These are phyloP conservation scores for Podaxis pistillaris DNA, from an alignment of 768 basidiomycete genomes.

Conservation along the genomic window DNA sequence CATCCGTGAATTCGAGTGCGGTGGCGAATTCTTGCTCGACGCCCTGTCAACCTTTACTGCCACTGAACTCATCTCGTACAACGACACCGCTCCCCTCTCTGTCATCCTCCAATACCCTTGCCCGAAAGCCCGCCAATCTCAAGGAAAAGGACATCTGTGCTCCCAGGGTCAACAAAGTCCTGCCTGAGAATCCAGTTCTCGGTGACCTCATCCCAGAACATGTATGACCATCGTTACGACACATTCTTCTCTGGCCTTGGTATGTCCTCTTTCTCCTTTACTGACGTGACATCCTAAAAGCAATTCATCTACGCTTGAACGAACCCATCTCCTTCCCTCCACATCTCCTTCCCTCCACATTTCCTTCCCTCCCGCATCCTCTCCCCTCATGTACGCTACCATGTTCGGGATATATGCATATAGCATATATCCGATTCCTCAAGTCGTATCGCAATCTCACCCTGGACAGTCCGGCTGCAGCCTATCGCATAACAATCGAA, in stretches of 20 bases:
- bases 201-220: conserved; percentile 77
- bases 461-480: conserved; percentile 76
- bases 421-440: conserved; percentile 89
- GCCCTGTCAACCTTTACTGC: conserved; percentile 95
- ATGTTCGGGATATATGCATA: conserved; percentile 95
- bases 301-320: conserved; percentile 76
- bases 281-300: neutral
- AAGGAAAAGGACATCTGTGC: conserved; percentile 92
- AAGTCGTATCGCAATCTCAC: conserved; percentile 90
- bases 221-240: conserved; percentile 93
- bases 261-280: conserved; percentile 28
- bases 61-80: conserved; percentile 82
- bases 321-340: conserved; percentile 55
- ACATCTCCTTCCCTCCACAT: too few relatives aligned
- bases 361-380: conserved; percentile 79
- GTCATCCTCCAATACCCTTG: conserved; percentile 76
- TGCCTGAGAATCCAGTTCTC: conserved; percentile 81
- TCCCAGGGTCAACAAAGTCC: conserved; percentile 83
- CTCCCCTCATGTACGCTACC: conserved; percentile 82
- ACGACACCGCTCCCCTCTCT: conserved; percentile 85
- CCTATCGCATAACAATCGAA: conserved; percentile 86
- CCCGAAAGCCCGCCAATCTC: conserved; percentile 76
- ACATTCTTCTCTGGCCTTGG: conserved; percentile 92
- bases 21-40: conserved; percentile 83
- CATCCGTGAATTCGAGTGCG: conserved; percentile 86